A percentile compares a stretch with the other conserved stretches of the same genome.
phyloP scores from a whole-genome alignment of 768 basidiomycete species.

The Tephrocybe sp. region DNA sequence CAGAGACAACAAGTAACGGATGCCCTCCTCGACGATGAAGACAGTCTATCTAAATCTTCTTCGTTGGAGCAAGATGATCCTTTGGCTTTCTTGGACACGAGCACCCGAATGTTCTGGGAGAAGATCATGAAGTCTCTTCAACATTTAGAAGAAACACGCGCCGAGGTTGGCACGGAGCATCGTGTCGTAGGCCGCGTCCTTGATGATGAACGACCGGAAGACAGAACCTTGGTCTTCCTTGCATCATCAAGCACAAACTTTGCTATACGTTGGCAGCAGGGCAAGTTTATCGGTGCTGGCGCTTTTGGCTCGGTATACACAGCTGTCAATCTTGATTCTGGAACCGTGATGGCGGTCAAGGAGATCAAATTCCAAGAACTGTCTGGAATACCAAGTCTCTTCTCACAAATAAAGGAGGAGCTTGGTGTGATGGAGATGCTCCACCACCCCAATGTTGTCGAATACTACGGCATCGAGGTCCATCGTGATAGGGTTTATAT shows the following conservation, averaged over 20 bases:
- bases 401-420: conserved; percentile 93
- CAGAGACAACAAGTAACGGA: conserved; percentile 57
- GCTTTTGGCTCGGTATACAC: conserved; percentile 99
- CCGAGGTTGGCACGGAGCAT: conserved; percentile 61
- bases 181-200: conserved; percentile 87
- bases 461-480: conserved; percentile 98
- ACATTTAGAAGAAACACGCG: conserved; percentile 64
- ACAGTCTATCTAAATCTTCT: conserved; percentile 38
- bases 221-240: conserved; percentile 89
- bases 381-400: conserved; percentile 81
- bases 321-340: conserved; percentile 93
- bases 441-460: conserved; percentile 95
- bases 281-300: conserved; percentile 96
- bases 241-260: conserved; percentile 96
- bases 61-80: conserved; percentile 37
- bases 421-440: conserved; percentile 97
- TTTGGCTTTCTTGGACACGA: conserved; percentile 53
- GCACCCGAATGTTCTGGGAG: conserved; percentile 77
- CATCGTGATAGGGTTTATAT: conserved; percentile 99
- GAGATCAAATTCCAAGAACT: conserved; percentile 97
- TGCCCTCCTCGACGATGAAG: conserved; percentile 42
- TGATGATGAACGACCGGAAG: conserved; percentile 91
- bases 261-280: conserved; percentile 97
- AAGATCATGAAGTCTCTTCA: conserved; percentile 55
- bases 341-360: conserved; percentile 98